A percentile compares a stretch with the other conserved stretches of the same genome.
Evolutionary conservation across 2,329 filamentous ascomycete species (phyloP).

Genomic region (Ophiostoma sp.): DNA sequence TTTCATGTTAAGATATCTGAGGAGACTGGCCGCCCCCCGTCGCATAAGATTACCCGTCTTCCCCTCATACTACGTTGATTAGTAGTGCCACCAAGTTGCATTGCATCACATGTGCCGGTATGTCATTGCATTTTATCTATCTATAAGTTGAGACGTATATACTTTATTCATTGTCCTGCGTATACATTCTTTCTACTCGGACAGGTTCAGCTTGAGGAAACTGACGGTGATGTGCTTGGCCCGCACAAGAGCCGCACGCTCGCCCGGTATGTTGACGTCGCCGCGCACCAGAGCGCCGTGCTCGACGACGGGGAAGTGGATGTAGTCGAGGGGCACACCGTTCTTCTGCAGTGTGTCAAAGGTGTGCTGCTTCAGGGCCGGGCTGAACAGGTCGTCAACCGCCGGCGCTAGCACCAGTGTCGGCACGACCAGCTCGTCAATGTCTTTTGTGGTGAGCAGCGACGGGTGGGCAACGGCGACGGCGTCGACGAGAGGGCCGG

Average conservation of each 20-base stretch:
- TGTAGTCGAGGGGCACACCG: conserved; percentile 44
- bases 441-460: conserved; percentile 40
- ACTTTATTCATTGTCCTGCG: background rate
- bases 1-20: background rate
- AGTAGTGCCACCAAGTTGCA: background rate
- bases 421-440: conserved; percentile 42
- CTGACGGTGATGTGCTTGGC: conserved; percentile 44
- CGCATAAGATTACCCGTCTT: background rate
- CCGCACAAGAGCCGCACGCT: conserved; percentile 42
- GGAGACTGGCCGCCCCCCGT: background rate
- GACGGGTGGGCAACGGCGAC: conserved; percentile 43
- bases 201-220: conserved; percentile 37
- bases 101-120: background rate
- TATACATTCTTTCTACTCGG: background rate
- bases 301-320: conserved; percentile 45
- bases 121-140: background rate
- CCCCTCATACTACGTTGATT: background rate
- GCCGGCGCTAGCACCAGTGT: conserved; percentile 49
- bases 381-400: conserved; percentile 38
- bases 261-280: conserved; percentile 34
- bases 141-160: conserved; percentile 33
- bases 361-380: conserved; percentile 42
- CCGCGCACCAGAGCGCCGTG: conserved; percentile 45
- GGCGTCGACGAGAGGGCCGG: conserved; percentile 41
- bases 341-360: conserved; percentile 37